Conservation (phyloP, 495 filamentous ascomycete species). For the Hypomontagnella submonticulosa region DNA sequence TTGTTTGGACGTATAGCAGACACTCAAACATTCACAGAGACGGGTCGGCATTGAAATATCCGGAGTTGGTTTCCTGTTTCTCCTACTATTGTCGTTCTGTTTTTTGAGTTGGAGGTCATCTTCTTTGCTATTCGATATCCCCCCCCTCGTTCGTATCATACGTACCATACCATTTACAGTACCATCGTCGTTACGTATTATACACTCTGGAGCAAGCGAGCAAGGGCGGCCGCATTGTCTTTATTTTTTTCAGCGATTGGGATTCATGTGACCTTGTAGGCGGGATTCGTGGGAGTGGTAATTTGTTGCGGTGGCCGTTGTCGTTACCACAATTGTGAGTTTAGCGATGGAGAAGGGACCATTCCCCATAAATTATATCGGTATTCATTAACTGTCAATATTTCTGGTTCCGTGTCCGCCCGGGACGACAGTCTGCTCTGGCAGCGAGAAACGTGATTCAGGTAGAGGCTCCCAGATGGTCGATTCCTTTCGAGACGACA, state of each 20-base stretch:
- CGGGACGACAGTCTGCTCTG: conserved; percentile 5
- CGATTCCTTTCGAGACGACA: conserved; percentile 8
- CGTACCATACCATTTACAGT: conserved; percentile 42
- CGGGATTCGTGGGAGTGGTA: conserved; percentile 35
- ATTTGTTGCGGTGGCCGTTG: conserved; percentile 28
- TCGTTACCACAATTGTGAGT: conserved; percentile 24
- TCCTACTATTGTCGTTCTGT: conserved; percentile 30
- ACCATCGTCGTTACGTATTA: conserved; percentile 43
- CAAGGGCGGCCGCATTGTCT: conserved; percentile 38
- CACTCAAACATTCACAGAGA: conserved; percentile 38
- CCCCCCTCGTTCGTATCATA: conserved; percentile 46
- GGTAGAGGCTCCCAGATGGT: background rate
- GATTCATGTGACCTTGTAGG: conserved; percentile 42
- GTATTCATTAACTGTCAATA: conserved; percentile 36
- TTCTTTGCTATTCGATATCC: conserved; percentile 41
- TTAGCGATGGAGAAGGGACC: conserved; percentile 15
- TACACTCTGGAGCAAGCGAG: conserved; percentile 39
- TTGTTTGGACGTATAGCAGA: conserved; percentile 37
- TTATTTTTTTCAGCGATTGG: conserved; percentile 32
- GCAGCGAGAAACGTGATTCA: conserved; percentile 24
- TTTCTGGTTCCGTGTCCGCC: conserved; percentile 7
- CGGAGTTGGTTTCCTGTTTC: conserved; percentile 43
- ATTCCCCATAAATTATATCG: conserved; percentile 36
- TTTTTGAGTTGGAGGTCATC: conserved; percentile 39
- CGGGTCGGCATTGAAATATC: conserved; percentile 44